phyloP scores from a whole-genome alignment of 176 grass and related monocot species.

The maize (Zea mays) region Zm-B73-REFERENCE-NAM-5.0 NC_050099.1:248186501-248187000 shows the following conservation, averaged over 20 bases:
- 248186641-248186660: neutral
- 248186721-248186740: slow-evolving; percentile 40
- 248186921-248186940: slow-evolving; percentile 65
- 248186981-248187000: slow-evolving; percentile 74
- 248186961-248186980: slow-evolving; percentile 77
- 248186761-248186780: neutral
- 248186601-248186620: neutral
- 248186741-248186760: slow-evolving; percentile 42
- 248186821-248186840: neutral
- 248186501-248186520: no score
- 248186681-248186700: neutral
- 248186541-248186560: no score
- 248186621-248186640: neutral
- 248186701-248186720: neutral
- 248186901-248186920: slow-evolving; percentile 84
- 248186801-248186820: neutral
- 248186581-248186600: no score
- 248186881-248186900: slow-evolving; percentile 96
- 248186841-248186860: slow-evolving; percentile 52
- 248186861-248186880: slow-evolving; percentile 87
- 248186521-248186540: no score
- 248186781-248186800: slow-evolving; percentile 18
- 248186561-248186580: no score
- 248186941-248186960: slow-evolving; percentile 64
- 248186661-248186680: neutral